phyloP scores from a whole-genome alignment of 2,329 filamentous ascomycete genomes.

The Apiospora arundinis region DNA sequence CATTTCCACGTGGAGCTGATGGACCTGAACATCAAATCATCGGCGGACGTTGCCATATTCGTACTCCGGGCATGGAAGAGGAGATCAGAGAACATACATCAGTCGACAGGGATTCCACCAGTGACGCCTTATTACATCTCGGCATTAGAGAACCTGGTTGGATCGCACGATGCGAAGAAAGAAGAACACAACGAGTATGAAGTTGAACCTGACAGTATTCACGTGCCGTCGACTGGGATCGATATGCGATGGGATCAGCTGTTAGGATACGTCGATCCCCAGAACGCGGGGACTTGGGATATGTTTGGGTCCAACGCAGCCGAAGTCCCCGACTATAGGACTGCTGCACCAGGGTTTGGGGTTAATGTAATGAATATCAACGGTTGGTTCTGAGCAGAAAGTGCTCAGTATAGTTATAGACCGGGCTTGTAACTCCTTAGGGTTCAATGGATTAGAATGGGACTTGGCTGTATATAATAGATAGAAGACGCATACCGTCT shows the following conservation, averaged over 20 bases:
- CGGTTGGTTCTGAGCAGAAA: slow-evolving; percentile 23
- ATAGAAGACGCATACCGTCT: background rate
- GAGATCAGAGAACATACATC: slow-evolving; percentile 51
- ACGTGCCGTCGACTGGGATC: slow-evolving; percentile 23
- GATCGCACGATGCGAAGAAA: slow-evolving; percentile 41
- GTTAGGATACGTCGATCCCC: slow-evolving; percentile 38
- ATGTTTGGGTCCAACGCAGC: slow-evolving; percentile 34
- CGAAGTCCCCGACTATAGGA: slow-evolving; percentile 26
- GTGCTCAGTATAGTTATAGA: background rate
- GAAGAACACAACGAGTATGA: slow-evolving; percentile 19
- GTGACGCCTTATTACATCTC: slow-evolving; percentile 53
- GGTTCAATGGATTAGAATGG: slow-evolving; percentile 1
- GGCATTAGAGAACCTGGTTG: slow-evolving; percentile 51
- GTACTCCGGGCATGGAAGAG: slow-evolving; percentile 59
- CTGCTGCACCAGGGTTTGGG: slow-evolving; percentile 22
- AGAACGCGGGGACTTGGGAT: slow-evolving; percentile 38
- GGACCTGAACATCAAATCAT: slow-evolving; percentile 53
- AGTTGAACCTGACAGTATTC: slow-evolving; percentile 2
- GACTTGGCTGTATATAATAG: background rate
- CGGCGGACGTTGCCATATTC: slow-evolving; percentile 53
- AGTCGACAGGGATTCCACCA: slow-evolving; percentile 44
- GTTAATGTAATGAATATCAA: slow-evolving; percentile 23
- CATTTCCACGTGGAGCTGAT: slow-evolving; percentile 56
- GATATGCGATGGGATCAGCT: slow-evolving; percentile 42
- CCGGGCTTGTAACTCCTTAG: background rate